Evolutionary conservation across 108 stramenopile genomes (phyloP).

Genomic region (Skeletonema potamos): DNA sequence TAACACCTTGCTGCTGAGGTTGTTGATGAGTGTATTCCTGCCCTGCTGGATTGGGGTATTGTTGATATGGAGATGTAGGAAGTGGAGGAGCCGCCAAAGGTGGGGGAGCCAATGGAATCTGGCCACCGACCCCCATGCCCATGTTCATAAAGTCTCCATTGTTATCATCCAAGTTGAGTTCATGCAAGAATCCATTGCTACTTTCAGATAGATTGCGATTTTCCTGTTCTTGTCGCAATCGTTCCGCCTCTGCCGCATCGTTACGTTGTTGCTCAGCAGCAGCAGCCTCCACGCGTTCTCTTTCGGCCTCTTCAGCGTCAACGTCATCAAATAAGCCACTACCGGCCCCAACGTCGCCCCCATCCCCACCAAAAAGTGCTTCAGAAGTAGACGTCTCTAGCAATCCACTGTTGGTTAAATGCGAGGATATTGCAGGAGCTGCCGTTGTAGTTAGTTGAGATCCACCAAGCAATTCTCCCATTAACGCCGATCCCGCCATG

Average conservation of each 20-base stretch:
- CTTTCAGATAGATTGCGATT: not conserved
- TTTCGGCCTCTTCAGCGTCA: conserved; percentile 43
- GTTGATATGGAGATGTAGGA: conserved; percentile 7
- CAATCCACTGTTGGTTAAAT: conserved; percentile 22
- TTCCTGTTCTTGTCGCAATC: conserved; percentile 11
- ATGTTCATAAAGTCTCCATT: conserved; percentile 10
- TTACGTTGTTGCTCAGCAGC: conserved; percentile 14
- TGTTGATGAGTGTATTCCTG: conserved; percentile 32
- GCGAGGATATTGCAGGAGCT: not conserved
- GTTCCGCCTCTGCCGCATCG: conserved; percentile 17
- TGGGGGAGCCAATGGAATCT: conserved; percentile 15
- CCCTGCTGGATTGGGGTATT: not conserved
- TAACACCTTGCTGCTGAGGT: conserved; percentile 32
- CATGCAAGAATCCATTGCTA: conserved; percentile 22
- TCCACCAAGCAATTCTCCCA: conserved; percentile 3
- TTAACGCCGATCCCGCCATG: not conserved
- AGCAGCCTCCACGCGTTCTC: conserved; percentile 21
- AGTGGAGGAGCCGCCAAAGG: conserved; percentile 7
- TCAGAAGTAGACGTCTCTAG: conserved; percentile 8
- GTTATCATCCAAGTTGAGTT: conserved; percentile 23
- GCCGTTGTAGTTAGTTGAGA: not conserved
- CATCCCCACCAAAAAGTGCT: conserved; percentile 7
- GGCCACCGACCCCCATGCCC: conserved; percentile 36
- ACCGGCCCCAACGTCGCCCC: conserved; percentile 31
- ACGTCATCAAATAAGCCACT: conserved; percentile 69